These are phyloP conservation scores for Fomitopsis betulina DNA, from an alignment of 1,284 basidiomycete species.

Conservation along the genomic window DNA sequence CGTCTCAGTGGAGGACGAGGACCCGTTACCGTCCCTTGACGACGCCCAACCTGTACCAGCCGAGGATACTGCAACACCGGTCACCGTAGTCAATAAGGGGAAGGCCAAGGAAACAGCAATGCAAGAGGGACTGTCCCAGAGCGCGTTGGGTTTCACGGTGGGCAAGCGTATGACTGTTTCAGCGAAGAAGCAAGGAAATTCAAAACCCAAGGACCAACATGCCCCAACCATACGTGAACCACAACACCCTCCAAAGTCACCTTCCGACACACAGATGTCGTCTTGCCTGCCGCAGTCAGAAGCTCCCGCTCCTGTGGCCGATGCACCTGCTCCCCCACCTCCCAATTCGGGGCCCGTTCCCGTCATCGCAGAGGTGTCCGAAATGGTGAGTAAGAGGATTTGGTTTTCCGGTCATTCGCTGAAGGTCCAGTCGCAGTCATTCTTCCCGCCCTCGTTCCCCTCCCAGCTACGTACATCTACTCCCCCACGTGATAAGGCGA, in stretches of 20 bases:
- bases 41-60: background rate
- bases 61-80: background rate
- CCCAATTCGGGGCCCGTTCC: background rate
- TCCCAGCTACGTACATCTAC: slow-evolving; percentile 35
- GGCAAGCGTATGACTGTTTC: background rate
- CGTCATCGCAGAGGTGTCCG: slow-evolving; percentile 20
- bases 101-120: slow-evolving; percentile 8
- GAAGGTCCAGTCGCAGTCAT: slow-evolving; percentile 19
- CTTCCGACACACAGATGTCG: slow-evolving; percentile 6
- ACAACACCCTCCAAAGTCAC: slow-evolving; percentile 13
- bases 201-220: background rate
- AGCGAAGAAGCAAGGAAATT: background rate
- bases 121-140: background rate
- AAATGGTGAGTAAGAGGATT: slow-evolving; percentile 22
- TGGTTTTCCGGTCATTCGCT: slow-evolving; percentile 19
- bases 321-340: background rate
- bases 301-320: background rate
- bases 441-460: slow-evolving; percentile 35
- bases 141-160: background rate
- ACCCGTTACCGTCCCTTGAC: background rate
- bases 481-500: slow-evolving; percentile 17
- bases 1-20: slow-evolving; percentile 7
- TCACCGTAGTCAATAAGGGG: slow-evolving; percentile 8
- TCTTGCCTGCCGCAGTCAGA: background rate
- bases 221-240: background rate